Evolutionary conservation across 176 grass and related monocot species (phyloP).

Genomic region (Chrysopogon serrulatus): DNA sequence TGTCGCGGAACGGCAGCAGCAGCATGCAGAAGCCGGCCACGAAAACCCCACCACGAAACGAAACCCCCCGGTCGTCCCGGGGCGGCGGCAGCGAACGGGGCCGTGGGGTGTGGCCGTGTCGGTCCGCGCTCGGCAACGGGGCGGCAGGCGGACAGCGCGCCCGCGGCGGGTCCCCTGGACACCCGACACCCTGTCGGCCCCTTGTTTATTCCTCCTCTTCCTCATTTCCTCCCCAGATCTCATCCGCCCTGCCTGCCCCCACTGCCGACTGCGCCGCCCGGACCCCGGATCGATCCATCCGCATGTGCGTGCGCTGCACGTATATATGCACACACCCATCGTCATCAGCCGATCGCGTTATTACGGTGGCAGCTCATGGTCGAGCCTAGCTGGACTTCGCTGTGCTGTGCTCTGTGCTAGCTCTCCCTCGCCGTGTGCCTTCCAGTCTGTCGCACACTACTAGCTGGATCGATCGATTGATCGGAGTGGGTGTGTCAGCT

Average conservation of each 20-base stretch:
- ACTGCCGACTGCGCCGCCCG: not conserved
- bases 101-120: not conserved
- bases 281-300: not conserved
- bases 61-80: too few species aligned
- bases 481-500: not conserved
- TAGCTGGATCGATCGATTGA: not conserved
- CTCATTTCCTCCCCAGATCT: not conserved
- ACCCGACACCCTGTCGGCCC: conserved; percentile 46
- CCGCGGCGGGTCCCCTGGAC: conserved; percentile 27
- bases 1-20: not conserved
- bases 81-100: not conserved
- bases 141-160: conserved; percentile 24
- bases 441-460: not conserved
- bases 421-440: not conserved
- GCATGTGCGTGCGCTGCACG: not conserved
- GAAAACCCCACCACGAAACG: not conserved
- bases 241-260: not conserved
- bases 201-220: not conserved
- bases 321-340: conserved; percentile 25
- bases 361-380: not conserved
- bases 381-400: not conserved
- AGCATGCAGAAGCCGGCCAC: not conserved
- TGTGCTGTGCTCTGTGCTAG: too few species aligned
- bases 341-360: not conserved
- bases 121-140: not conserved